Conservation (phyloP, 306 rosid genomes). For the Hippophae rhamnoides region DNA sequence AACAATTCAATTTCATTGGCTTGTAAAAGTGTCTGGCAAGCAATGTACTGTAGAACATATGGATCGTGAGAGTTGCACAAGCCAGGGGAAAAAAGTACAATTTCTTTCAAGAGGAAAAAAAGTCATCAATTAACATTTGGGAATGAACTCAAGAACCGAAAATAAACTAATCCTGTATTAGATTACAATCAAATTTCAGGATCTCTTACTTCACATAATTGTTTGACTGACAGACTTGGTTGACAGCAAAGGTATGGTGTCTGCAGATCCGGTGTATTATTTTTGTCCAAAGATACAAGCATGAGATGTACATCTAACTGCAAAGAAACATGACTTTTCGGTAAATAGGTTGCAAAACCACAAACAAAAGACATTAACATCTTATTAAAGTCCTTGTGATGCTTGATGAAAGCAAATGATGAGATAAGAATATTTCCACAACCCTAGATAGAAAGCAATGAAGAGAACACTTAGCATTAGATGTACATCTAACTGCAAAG, state of each 20-base stretch:
- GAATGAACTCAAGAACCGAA: not conserved
- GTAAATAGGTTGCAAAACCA: conserved; percentile 1
- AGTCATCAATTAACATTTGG: not conserved
- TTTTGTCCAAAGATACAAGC: conserved; percentile 62
- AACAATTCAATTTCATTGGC: conserved; percentile 70
- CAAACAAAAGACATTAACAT: not conserved
- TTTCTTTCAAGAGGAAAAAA: not conserved
- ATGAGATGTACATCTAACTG: conserved; percentile 76
- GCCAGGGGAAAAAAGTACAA: not conserved
- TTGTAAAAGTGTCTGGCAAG: conserved; percentile 43
- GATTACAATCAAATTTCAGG: conserved; percentile 3
- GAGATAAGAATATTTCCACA: not conserved
- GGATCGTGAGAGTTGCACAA: not conserved
- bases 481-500: no score
- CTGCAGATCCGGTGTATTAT: conserved; percentile 50
- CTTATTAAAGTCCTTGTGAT: not conserved
- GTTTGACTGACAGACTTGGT: conserved; percentile 63
- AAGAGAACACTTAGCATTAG: not conserved
- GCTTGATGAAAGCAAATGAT: conserved; percentile 12
- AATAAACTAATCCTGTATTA: not conserved
- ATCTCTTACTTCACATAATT: conserved; percentile 62
- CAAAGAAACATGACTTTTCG: conserved; percentile 12
- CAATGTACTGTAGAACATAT: conserved; percentile 45
- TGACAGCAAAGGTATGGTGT: conserved; percentile 80
- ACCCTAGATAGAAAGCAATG: conserved; percentile 2